Conservation (phyloP, 2,329 filamentous ascomycete species). For the Mycosphaerella arachidis region DNA sequence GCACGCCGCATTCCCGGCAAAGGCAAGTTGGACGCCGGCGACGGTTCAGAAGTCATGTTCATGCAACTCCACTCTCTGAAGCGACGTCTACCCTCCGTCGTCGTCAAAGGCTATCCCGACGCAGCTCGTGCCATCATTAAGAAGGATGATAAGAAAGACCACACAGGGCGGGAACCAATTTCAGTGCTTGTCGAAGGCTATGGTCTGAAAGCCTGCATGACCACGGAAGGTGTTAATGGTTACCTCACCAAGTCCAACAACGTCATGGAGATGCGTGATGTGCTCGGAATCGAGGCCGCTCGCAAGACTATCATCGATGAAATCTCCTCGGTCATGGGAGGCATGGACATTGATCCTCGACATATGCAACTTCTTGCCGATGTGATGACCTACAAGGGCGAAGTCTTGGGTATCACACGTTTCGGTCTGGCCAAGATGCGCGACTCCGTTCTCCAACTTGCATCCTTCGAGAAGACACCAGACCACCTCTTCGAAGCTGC, state of each 20-base stretch:
- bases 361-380: conserved; percentile 97
- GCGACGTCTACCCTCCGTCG: conserved; percentile 72
- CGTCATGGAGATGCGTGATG: conserved; percentile 80
- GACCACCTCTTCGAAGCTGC: conserved; percentile 96
- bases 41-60: conserved; percentile 61
- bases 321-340: conserved; percentile 82
- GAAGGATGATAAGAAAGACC: conserved; percentile 62
- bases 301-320: conserved; percentile 83
- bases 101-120: conserved; percentile 84
- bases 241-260: conserved; percentile 72
- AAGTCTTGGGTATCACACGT: conserved; percentile 91
- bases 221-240: conserved; percentile 83
- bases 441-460: conserved; percentile 87
- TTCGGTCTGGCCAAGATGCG: conserved; percentile 96
- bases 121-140: conserved; percentile 85
- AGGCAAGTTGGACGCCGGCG: conserved; percentile 29
- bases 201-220: conserved; percentile 84
- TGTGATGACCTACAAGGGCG: conserved; percentile 98
- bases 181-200: conserved; percentile 84
- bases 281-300: conserved; percentile 93
- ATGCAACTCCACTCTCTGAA: conserved; percentile 81
- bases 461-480: conserved; percentile 95
- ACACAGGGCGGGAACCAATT: conserved; percentile 56
- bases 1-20: conserved; percentile 40
- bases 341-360: conserved; percentile 93